Percentiles rank a stretch among this genome's conserved stretches.
These are phyloP conservation scores for Metschnikowia sp. DNA, from an alignment of 805 yeast species.

Conservation along the genomic window DNA sequence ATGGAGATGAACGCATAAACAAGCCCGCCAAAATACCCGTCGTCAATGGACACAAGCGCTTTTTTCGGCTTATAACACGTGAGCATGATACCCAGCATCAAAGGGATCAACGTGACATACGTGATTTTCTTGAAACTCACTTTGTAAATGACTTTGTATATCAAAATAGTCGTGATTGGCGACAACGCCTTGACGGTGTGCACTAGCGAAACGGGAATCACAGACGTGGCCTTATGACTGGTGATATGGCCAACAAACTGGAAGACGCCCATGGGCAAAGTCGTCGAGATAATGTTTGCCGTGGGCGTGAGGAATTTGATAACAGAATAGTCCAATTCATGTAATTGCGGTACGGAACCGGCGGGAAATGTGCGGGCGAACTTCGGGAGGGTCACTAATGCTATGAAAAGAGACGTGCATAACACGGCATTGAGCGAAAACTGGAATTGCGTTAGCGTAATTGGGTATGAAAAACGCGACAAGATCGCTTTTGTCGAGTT, in stretches of 20 bases:
- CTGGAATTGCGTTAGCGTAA: slow-evolving; percentile 87
- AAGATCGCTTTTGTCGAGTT: slow-evolving; percentile 79
- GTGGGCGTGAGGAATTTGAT: slow-evolving; percentile 53
- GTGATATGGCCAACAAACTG: slow-evolving; percentile 91
- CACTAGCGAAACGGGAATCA: slow-evolving; percentile 91
- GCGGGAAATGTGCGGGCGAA: slow-evolving; percentile 19
- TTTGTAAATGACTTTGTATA: slow-evolving; percentile 62
- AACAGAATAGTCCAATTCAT: slow-evolving; percentile 22
- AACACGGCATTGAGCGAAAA: slow-evolving; percentile 67
- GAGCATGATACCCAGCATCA: slow-evolving; percentile 81
- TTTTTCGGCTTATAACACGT: slow-evolving; percentile 54
- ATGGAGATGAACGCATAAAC: slow-evolving; percentile 51
- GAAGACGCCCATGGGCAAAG: slow-evolving; percentile 92
- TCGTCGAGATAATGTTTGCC: slow-evolving; percentile 50
- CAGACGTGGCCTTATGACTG: slow-evolving; percentile 85
- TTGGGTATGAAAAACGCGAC: slow-evolving; percentile 68
- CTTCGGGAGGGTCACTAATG: slow-evolving; percentile 29
- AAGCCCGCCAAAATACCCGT: slow-evolving; percentile 37
- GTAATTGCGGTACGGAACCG: slow-evolving; percentile 20
- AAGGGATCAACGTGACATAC: slow-evolving; percentile 74
- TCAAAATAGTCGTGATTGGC: slow-evolving; percentile 82
- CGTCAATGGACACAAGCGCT: slow-evolving; percentile 17
- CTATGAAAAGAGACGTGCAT: slow-evolving; percentile 45
- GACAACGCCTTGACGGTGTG: slow-evolving; percentile 92
- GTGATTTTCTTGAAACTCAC: slow-evolving; percentile 60